These are phyloP conservation scores for Alternaria panax DNA, from an alignment of 2,329 filamentous ascomycete genomes.

Conservation along the genomic window DNA sequence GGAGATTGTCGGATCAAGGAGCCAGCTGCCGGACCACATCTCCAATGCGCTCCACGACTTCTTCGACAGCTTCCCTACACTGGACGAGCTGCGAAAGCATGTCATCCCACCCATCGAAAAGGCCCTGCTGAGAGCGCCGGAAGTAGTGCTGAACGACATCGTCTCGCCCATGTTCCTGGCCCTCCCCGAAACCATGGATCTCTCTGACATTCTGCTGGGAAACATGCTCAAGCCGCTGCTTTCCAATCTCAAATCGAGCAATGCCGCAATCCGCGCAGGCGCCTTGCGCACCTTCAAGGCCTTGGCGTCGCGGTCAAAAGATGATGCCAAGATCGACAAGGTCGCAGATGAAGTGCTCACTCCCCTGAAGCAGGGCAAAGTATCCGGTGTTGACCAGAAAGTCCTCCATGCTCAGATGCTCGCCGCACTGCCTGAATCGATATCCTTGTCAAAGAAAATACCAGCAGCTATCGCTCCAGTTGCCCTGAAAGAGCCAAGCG, in stretches of 20 bases:
- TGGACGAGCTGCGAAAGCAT: slow-evolving; percentile 77
- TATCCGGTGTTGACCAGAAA: slow-evolving; percentile 84
- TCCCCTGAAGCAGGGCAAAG: slow-evolving; percentile 83
- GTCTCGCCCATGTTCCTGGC: slow-evolving; percentile 75
- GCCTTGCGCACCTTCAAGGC: slow-evolving; percentile 76
- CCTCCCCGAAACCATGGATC: slow-evolving; percentile 74
- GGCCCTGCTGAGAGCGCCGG: slow-evolving; percentile 84
- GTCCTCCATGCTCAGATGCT: slow-evolving; percentile 84
- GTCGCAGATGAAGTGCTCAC: slow-evolving; percentile 78
- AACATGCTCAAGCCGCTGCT: slow-evolving; percentile 85
- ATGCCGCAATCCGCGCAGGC: slow-evolving; percentile 76
- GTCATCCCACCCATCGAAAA: slow-evolving; percentile 87
- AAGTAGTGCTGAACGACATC: slow-evolving; percentile 83
- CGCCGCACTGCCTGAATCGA: slow-evolving; percentile 60
- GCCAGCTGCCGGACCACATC: slow-evolving; percentile 73
- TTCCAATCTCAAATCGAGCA: slow-evolving; percentile 92
- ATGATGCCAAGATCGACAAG: slow-evolving; percentile 68
- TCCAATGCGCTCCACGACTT: slow-evolving; percentile 80
- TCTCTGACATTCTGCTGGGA: slow-evolving; percentile 74
- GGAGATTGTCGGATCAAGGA: slow-evolving; percentile 83
- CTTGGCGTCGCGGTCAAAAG: slow-evolving; percentile 68
- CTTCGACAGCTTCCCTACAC: slow-evolving; percentile 75
- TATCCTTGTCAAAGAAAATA: slow-evolving; percentile 70
- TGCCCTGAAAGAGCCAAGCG: slow-evolving; percentile 86
- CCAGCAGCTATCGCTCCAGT: slow-evolving; percentile 71